A percentile compares a stretch with the other conserved stretches of the same genome.
phyloP scores from a whole-genome alignment of 495 filamentous ascomycete species.

The Talaromyces liani region DNA sequence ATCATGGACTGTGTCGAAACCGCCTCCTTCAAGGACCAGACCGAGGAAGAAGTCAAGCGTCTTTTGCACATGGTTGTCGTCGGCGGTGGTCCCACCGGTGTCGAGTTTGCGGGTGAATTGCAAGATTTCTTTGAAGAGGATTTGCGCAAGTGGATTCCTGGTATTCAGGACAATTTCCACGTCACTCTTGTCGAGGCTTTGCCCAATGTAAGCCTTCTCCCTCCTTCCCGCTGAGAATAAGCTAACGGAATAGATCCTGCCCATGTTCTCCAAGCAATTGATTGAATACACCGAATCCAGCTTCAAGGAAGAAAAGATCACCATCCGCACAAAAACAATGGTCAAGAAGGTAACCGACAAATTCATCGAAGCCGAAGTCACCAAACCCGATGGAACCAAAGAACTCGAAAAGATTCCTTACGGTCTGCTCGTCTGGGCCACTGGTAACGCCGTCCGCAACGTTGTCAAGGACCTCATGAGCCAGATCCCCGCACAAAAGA shows the following conservation, averaged over 20 bases:
- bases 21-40: constrained; percentile 95
- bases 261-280: constrained; percentile 97
- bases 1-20: constrained; percentile 99
- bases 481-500: constrained; percentile 88
- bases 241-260: constrained; percentile 50
- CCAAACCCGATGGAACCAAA: constrained; percentile 81
- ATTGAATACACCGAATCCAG: constrained; percentile 99
- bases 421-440: constrained; percentile 96
- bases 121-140: constrained; percentile 99
- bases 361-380: constrained; percentile 84
- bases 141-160: constrained; percentile 94
- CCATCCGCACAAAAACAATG: constrained; percentile 96
- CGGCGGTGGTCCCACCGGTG: constrained; percentile 93
- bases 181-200: constrained; percentile 97
- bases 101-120: constrained; percentile 96
- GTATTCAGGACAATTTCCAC: constrained; percentile 87
- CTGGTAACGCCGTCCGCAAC: constrained; percentile 87
- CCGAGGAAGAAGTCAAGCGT: constrained; percentile 80
- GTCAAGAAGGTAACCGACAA: constrained; percentile 96
- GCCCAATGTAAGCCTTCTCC: constrained; percentile 57
- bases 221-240: not conserved
- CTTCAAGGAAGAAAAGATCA: constrained; percentile 97
- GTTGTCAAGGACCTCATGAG: constrained; percentile 85
- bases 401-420: constrained; percentile 76
- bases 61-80: constrained; percentile 99